Base-by-base conservation (phyloP, 1,284 basidiomycete species). In the Trichosporon ovoides region DNA sequence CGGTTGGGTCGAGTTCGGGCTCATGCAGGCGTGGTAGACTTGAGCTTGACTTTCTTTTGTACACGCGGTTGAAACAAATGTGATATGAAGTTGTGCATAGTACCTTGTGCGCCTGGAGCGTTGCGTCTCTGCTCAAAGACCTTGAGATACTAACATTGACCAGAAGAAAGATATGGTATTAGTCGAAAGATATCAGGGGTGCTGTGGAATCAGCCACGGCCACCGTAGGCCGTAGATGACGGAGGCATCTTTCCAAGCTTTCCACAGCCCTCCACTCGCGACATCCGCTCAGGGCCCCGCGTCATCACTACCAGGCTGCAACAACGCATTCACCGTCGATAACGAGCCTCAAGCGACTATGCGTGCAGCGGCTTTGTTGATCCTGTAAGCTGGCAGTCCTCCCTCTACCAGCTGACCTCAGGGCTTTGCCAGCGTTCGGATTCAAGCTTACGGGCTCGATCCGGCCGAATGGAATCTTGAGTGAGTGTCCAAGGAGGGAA, bases 11-110 rank as follows among this genome's bases (percentile, higher is more conserved):
- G 48, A 46, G 48, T 38, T 56, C 28, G 46, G 55, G 16, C 48
- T 56, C 28, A 34, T 56, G 22, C 48, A 56, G 28, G 38, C 48
- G 55, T 56, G 48, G 48, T 55, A 55, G 54, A 5, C 9, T 9
- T 9, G 9, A 9, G 4, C 9, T 4, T 9, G 28, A 31, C 28
- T 9, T 31, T 31, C 28, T 5, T 9, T 31, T 50, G 46, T 38
- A 38, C 36, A 35, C n/a, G n/a, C n/a, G n/a, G n/a, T n/a, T n/a
- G n/a, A n/a, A n/a, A n/a, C n/a, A n/a, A n/a, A n/a, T n/a, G n/a
- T 52, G n/a, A 16, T 14, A 9, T n/a, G n/a, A 13, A 37, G 35
- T 12, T 13, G 35, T 37, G 35, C 5, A 37, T 31, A n/a, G n/a
- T n/a, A n/a, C n/a, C n/a, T n/a, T n/a, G n/a, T n/a, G n/a, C n/a